phyloP scores from a whole-genome alignment of 2,329 filamentous ascomycete species.

The Cucurbitaria berberidis region DNA sequence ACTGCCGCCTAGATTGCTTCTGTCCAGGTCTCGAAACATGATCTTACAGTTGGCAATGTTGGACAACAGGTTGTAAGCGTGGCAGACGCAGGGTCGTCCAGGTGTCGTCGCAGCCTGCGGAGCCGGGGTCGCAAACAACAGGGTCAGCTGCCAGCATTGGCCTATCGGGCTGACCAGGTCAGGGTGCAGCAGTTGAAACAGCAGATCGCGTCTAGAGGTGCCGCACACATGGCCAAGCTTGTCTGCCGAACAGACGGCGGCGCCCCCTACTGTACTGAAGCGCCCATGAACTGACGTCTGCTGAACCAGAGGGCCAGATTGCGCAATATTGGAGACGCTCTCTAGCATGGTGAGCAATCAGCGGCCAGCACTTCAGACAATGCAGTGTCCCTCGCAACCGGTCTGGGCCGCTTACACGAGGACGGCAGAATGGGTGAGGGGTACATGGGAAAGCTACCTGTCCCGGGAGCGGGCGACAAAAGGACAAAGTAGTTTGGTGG shows the following conservation, averaged over 20 bases:
- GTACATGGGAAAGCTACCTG: conserved; percentile 13
- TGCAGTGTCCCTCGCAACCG: conserved; percentile 7
- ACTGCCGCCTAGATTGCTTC: conserved; percentile 28
- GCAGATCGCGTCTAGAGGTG: conserved; percentile 40
- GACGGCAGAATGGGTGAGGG: conserved; percentile 25
- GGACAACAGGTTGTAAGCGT: conserved; percentile 32
- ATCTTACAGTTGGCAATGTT: conserved; percentile 25
- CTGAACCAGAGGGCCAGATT: conserved; percentile 2
- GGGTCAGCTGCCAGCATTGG: conserved; percentile 41
- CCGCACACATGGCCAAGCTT: conserved; percentile 24
- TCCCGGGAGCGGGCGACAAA: conserved; percentile 5
- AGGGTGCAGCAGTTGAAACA: conserved; percentile 27
- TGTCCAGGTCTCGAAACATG: conserved; percentile 34
- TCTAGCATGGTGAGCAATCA: conserved; percentile 8
- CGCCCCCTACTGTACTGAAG: conserved; percentile 7
- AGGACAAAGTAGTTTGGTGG: conserved; percentile 4
- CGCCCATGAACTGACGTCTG: conserved; percentile 8
- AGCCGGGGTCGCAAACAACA: conserved; percentile 34
- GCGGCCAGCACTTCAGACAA: conserved; percentile 8
- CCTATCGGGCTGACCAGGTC: conserved; percentile 42
- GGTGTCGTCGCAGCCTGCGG: conserved; percentile 23
- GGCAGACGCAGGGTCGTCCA: conserved; percentile 43
- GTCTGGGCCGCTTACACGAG: conserved; percentile 10
- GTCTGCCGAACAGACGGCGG: conserved; percentile 16
- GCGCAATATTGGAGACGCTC: neutral